Percentiles rank a stretch among this genome's conserved stretches.
Evolutionary conservation across 2,329 filamentous ascomycete genomes (phyloP).

Genomic region (Fusarium torulosum): DNA sequence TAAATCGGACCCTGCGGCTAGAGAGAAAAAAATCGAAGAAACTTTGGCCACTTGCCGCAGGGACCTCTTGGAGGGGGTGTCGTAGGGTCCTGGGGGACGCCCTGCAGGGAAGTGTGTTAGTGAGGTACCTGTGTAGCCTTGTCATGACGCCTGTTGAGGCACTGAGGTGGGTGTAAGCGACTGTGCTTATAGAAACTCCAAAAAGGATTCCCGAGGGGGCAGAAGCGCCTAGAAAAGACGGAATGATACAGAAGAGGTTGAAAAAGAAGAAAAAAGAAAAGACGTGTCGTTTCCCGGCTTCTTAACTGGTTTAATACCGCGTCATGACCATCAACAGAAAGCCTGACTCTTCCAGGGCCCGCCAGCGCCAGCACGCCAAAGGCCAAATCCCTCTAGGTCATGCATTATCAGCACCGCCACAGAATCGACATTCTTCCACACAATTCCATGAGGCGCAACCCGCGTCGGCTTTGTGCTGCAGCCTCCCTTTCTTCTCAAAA

Average conservation of each 20-base stretch:
- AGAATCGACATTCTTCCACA: conserved; percentile 58
- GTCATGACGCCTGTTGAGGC: conserved; percentile 24
- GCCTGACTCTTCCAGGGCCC: conserved; percentile 14
- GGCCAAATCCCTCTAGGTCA: conserved; percentile 35
- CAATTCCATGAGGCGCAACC: conserved; percentile 58
- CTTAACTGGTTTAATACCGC: conserved; percentile 8
- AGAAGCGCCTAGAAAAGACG: conserved; percentile 32
- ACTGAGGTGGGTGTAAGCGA: conserved; percentile 26
- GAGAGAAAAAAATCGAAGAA: conserved; percentile 45
- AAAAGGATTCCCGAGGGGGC: conserved; percentile 4
- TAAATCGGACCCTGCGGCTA: conserved; percentile 47
- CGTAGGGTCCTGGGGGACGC: conserved; percentile 21
- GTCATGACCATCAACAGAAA: conserved; percentile 17
- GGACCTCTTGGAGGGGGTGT: conserved; percentile 14
- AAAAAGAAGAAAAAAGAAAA: background rate
- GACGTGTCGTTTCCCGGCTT: background rate
- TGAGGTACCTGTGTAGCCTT: conserved; percentile 44
- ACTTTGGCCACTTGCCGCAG: conserved; percentile 37
- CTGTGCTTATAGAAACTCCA: conserved; percentile 18
- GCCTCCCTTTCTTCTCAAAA: conserved; percentile 51
- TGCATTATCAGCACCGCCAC: conserved; percentile 56
- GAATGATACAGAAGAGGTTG: background rate
- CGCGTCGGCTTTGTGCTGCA: conserved; percentile 48
- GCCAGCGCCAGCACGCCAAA: conserved; percentile 17
- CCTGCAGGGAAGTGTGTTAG: conserved; percentile 40